These are phyloP conservation scores for Pythium apleroticum DNA, from an alignment of 352 stramenopile species.

Conservation along the genomic window DNA sequence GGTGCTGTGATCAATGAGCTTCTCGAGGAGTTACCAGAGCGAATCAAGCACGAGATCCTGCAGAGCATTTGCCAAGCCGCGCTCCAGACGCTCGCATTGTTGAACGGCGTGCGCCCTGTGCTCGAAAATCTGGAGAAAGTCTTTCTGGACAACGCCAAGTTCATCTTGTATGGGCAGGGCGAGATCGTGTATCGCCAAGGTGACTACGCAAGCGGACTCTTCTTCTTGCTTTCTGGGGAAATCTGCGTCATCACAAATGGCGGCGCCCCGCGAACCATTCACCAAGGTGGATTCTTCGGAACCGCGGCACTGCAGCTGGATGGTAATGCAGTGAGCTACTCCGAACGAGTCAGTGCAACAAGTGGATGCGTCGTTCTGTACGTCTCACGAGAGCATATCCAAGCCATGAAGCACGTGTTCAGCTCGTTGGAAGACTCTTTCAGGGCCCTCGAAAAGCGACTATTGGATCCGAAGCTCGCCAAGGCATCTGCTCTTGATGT, in stretches of 20 bases:
- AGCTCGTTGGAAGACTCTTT: conserved; percentile 33
- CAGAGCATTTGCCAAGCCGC: conserved; percentile 59
- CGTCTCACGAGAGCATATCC: conserved; percentile 46
- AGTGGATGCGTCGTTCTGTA: conserved; percentile 59
- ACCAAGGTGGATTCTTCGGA: conserved; percentile 55
- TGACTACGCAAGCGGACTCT: conserved; percentile 52
- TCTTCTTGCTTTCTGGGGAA: conserved; percentile 60
- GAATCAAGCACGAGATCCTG: conserved; percentile 62
- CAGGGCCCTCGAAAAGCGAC: conserved; percentile 42
- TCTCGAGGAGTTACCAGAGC: conserved; percentile 52
- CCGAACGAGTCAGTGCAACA: conserved; percentile 49
- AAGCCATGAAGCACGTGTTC: conserved; percentile 39
- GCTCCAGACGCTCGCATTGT: conserved; percentile 49
- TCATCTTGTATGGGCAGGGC: conserved; percentile 68
- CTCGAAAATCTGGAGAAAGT: conserved; percentile 48
- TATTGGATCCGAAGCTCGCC: conserved; percentile 52
- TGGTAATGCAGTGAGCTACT: conserved; percentile 39
- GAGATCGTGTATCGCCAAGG: conserved; percentile 67
- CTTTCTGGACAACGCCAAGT: conserved; percentile 63
- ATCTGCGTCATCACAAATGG: conserved; percentile 47
- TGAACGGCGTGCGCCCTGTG: conserved; percentile 48
- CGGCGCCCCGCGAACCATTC: conserved; percentile 35
- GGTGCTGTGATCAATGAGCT: conserved; percentile 60
- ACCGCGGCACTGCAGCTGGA: conserved; percentile 42
- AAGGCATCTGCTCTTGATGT: conserved; percentile 37